A percentile compares a stretch with the other conserved stretches of the same genome.
Conservation (phyloP, 352 stramenopile species). For the Phytophthora sansomeana region DNA sequence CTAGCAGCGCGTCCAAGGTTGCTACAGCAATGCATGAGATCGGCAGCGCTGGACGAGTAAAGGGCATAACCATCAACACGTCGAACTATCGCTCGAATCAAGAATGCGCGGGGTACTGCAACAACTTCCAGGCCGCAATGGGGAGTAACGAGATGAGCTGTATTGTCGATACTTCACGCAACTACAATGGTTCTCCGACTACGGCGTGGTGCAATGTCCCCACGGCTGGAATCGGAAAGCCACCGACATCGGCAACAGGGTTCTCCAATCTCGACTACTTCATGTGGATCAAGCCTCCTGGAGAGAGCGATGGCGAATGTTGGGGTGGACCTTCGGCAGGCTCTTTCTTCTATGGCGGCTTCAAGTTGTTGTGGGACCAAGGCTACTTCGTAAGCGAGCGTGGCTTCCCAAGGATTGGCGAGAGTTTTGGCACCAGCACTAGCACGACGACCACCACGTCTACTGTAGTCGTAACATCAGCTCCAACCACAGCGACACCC, state of each 20-base stretch:
- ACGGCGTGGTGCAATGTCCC: slow-evolving; percentile 75
- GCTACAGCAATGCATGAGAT: slow-evolving; percentile 52
- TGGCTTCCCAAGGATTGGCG: slow-evolving; percentile 33
- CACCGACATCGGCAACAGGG: slow-evolving; percentile 58
- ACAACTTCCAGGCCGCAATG: slow-evolving; percentile 61
- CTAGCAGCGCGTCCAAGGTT: slow-evolving; percentile 29
- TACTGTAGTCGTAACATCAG: slow-evolving; percentile 1
- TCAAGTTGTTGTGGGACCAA: slow-evolving; percentile 70
- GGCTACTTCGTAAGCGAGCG: slow-evolving; percentile 59
- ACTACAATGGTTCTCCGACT: slow-evolving; percentile 56
- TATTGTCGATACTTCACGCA: slow-evolving; percentile 74
- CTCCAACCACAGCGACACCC: neutral
- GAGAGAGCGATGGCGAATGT: slow-evolving; percentile 70
- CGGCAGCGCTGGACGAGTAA: slow-evolving; percentile 41
- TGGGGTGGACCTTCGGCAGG: slow-evolving; percentile 52
- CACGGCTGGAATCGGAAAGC: slow-evolving; percentile 59
- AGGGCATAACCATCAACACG: slow-evolving; percentile 80
- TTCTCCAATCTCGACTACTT: slow-evolving; percentile 70
- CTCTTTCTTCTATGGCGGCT: slow-evolving; percentile 57
- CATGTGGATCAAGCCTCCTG: slow-evolving; percentile 73
- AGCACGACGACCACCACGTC: neutral
- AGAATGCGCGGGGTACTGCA: slow-evolving; percentile 57
- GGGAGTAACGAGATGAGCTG: slow-evolving; percentile 46
- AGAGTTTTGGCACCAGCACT: slow-evolving; percentile 5
- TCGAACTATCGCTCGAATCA: slow-evolving; percentile 73